These are phyloP conservation scores for Ceratobasidium papillatum DNA, from an alignment of 1,284 basidiomycete species.

Conservation along the genomic window DNA sequence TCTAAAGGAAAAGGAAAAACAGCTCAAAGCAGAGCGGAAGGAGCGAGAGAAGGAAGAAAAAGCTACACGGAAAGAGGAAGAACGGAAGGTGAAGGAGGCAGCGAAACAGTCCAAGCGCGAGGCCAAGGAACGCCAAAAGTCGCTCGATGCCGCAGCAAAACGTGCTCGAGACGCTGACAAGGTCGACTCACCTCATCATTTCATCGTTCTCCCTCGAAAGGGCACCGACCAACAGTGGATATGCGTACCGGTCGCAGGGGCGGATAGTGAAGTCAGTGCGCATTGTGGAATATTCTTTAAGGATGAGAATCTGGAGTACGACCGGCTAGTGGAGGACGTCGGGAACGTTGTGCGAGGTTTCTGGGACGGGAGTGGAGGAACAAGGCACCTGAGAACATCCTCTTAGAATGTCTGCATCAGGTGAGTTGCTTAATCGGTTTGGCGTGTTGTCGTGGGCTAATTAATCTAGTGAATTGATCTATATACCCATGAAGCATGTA, in stretches of 20 bases:
- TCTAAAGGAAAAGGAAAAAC: slow-evolving; percentile 39
- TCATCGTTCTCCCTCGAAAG: slow-evolving; percentile 58
- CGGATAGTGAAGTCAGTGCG: slow-evolving; percentile 63
- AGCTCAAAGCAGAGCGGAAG: slow-evolving; percentile 45
- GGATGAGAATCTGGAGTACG: slow-evolving; percentile 61
- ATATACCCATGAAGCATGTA: background rate
- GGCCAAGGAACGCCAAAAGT: slow-evolving; percentile 38
- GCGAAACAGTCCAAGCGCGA: slow-evolving; percentile 47
- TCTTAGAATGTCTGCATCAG: background rate
- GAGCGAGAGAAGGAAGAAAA: slow-evolving; percentile 46
- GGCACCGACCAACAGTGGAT: slow-evolving; percentile 54
- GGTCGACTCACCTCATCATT: slow-evolving; percentile 53
- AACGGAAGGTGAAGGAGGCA: slow-evolving; percentile 23
- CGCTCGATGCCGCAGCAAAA: slow-evolving; percentile 23
- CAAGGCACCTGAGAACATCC: slow-evolving; percentile 6
- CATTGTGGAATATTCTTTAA: slow-evolving; percentile 65
- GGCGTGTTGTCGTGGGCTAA: background rate
- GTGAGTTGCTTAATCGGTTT: background rate
- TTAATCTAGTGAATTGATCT: background rate
- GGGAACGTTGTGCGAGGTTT: slow-evolving; percentile 51
- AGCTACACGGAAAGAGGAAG: slow-evolving; percentile 24
- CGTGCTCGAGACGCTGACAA: slow-evolving; percentile 34
- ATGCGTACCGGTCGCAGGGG: slow-evolving; percentile 58
- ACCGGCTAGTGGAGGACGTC: slow-evolving; percentile 58
- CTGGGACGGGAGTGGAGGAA: slow-evolving; percentile 32